Conservation (phyloP, 2,329 filamentous ascomycete species). For the Fulvia fulva region DNA sequence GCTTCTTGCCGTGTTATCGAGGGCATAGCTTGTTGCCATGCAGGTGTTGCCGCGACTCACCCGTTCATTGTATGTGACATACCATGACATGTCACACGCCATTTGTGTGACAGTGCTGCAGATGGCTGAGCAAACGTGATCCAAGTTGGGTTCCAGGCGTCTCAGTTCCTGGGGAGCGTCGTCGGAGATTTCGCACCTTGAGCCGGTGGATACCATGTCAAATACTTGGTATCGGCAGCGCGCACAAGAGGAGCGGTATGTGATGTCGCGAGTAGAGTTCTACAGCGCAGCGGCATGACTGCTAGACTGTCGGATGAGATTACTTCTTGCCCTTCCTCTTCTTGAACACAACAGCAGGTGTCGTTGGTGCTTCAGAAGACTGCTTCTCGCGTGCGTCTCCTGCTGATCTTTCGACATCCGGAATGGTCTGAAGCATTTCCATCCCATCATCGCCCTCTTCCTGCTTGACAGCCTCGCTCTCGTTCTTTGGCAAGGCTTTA, state of each 20-base stretch:
- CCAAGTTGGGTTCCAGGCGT: neutral
- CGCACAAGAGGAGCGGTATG: neutral
- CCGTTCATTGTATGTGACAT: neutral
- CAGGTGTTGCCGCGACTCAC: neutral
- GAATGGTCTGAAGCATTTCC: slow-evolving; percentile 24
- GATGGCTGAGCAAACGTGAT: neutral
- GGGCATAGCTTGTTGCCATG: neutral
- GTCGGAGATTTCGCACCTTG: neutral
- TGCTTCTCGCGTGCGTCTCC: slow-evolving; percentile 13
- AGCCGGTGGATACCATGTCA: neutral
- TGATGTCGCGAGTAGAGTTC: neutral
- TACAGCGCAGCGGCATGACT: neutral
- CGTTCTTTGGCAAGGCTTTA: slow-evolving; percentile 28
- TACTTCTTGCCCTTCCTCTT: slow-evolving; percentile 59
- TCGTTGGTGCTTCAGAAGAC: slow-evolving; percentile 34
- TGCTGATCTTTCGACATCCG: slow-evolving; percentile 14
- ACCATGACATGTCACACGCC: neutral
- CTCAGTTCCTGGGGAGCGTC: neutral
- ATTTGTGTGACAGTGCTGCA: neutral
- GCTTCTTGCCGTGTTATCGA: neutral
- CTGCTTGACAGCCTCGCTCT: slow-evolving; percentile 26
- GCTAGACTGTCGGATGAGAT: slow-evolving; percentile 5
- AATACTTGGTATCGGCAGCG: neutral
- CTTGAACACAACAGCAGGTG: slow-evolving; percentile 65
- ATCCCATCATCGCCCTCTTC: slow-evolving; percentile 32